These are phyloP conservation scores for Penicillium rolfsii DNA, from an alignment of 2,329 filamentous ascomycete species.

Conservation along the genomic window DNA sequence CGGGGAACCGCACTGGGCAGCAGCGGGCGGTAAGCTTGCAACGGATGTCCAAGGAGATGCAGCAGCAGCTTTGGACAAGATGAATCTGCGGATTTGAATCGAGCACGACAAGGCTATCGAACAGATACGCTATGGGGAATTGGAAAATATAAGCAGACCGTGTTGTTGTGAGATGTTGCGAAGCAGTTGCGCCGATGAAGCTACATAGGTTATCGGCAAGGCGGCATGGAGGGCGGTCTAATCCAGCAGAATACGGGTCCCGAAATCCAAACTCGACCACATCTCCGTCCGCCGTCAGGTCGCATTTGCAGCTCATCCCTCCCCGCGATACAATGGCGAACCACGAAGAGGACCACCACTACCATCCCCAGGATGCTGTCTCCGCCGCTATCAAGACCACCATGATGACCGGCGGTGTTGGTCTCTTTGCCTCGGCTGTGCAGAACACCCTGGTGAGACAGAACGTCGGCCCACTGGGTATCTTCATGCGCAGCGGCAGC, in stretches of 20 bases:
- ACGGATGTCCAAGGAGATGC: not conserved
- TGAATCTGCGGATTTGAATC: not conserved
- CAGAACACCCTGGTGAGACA: constrained; percentile 84
- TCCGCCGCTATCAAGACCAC: constrained; percentile 66
- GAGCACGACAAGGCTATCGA: not conserved
- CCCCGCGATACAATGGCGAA: constrained; percentile 52
- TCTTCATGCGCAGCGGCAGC: constrained; percentile 77
- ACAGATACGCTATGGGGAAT: not conserved
- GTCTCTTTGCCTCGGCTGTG: constrained; percentile 73
- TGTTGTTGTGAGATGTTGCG: not conserved
- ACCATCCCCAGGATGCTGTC: constrained; percentile 76
- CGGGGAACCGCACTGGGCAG: constrained; percentile 33
- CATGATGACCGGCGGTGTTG: constrained; percentile 66
- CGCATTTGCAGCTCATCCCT: constrained; percentile 28
- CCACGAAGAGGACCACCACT: constrained; percentile 55
- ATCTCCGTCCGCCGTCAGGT: constrained; percentile 25
- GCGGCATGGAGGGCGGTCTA: constrained; percentile 30
- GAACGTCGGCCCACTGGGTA: constrained; percentile 78
- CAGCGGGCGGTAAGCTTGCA: constrained; percentile 29
- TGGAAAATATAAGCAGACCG: not conserved
- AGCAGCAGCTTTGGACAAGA: not conserved
- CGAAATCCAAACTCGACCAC: constrained; percentile 35
- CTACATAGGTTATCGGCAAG: constrained; percentile 18
- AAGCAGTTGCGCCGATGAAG: constrained; percentile 12
- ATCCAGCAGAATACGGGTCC: constrained; percentile 30